Conservation (phyloP, 140 eudicot species). For the Ambrosia hybrid region DNA sequence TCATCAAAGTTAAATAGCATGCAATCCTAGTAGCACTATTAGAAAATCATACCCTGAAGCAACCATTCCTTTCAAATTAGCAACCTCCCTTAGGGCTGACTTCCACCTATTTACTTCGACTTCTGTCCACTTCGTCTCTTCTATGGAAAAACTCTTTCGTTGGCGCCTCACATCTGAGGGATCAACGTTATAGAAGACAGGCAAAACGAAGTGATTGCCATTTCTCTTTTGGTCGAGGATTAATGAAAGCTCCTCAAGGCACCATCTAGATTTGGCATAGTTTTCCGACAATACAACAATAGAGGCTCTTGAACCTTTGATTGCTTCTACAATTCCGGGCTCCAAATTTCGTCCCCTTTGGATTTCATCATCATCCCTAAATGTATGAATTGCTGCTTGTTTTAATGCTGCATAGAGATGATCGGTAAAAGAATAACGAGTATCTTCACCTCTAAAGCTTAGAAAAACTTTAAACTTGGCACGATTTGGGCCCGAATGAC, state of each 20-base stretch:
- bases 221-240: constrained; percentile 4
- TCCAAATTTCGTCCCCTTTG: neutral
- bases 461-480: neutral
- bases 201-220: constrained; percentile 17
- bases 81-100: constrained; percentile 15
- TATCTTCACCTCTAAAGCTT: constrained; percentile 4
- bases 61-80: constrained; percentile 7
- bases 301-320: neutral
- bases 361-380: neutral
- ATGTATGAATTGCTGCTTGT: neutral
- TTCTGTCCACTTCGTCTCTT: neutral
- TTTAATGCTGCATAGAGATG: neutral
- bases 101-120: constrained; percentile 15
- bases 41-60: constrained; percentile 7
- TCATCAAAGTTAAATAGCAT: too few relatives aligned
- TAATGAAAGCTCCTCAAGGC: constrained; percentile 4
- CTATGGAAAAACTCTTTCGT: neutral
- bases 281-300: constrained; percentile 9
- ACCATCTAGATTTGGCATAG: constrained; percentile 11
- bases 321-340: neutral
- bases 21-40: too few relatives aligned
- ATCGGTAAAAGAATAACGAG: neutral
- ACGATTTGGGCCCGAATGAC: neutral
- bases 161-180: constrained; percentile 6
- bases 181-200: constrained; percentile 19